Evolutionary conservation across 2,329 filamentous ascomycete species (phyloP), one percentile per base, ranked within the genome.

Genomic region (Colletotrichum lindemuthianum): DNA sequence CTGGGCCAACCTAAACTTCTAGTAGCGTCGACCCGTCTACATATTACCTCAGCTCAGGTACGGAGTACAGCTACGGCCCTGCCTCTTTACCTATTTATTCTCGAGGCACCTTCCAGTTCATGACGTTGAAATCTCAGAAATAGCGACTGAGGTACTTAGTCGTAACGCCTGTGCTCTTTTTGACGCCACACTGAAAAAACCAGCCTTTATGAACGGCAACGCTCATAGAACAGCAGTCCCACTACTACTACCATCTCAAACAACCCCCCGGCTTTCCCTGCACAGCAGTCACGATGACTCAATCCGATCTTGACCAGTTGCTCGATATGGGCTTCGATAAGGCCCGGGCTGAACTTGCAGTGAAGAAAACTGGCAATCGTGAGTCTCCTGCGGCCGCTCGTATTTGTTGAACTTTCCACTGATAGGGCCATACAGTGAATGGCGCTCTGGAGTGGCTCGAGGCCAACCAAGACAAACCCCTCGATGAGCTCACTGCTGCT

Each of bases 381-480:
- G 82, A 79, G 91, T 81, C 33, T 53, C 24, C 24, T 4, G 5
- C 24, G 13, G 6, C 8, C n/a, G 41, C 5, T 34, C 16, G 6
- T 36, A 5, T 34, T 33, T 8, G n/a, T 12, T 5, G 24, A 24
- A 24, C 4, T 24, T 24, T 24, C 5, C 24, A 24, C 24, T 24
- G 24, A 24, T 24, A 24, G 24, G 24, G 24, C 5, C 24, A 24
- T 24, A 59, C 67, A 95, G 92, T 97, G 50, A 90, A 96, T 75
- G 91, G 90, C 70, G 96, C 96, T 56, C 86, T 99, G 63, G 92
- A 97, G 80, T 99, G 96, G 96, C 86, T 99, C 2, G 94, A 97
- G 75, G 87, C 91, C 71, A 97, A 96, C 75, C 90, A 96, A 75
- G 93, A 97, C 76, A 97, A 92, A 71, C 84, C 92, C 1, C 75